Percentiles rank a stretch among this genome's conserved stretches.
These are phyloP conservation scores for Suillus plorans DNA, from an alignment of 768 basidiomycete genomes.

Conservation along the genomic window DNA sequence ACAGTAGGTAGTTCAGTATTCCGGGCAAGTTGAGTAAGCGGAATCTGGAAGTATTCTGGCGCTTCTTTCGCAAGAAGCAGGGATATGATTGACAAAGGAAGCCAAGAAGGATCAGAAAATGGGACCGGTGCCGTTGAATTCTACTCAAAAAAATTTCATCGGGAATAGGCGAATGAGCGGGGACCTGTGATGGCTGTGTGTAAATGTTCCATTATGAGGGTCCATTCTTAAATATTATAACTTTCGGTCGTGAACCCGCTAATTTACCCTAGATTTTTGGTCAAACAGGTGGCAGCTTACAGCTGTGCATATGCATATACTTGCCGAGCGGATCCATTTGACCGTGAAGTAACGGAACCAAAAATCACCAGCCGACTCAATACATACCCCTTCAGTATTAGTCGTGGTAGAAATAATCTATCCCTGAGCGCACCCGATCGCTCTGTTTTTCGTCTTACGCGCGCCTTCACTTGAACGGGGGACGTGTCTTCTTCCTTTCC, in stretches of 20 bases:
- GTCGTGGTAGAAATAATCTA: slow-evolving; percentile 31
- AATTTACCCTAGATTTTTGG: slow-evolving; percentile 10
- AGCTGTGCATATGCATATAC: background rate
- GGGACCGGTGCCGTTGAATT: slow-evolving; percentile 21
- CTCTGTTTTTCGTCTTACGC: slow-evolving; percentile 32
- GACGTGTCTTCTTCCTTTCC: slow-evolving; percentile 18
- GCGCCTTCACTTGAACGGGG: slow-evolving; percentile 16
- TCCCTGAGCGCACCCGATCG: slow-evolving; percentile 24
- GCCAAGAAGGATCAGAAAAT: slow-evolving; percentile 12
- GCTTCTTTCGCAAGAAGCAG: slow-evolving; percentile 13
- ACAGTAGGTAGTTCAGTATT: background rate
- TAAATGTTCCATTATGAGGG: slow-evolving; percentile 20
- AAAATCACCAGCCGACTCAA: slow-evolving; percentile 31
- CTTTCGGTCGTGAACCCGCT: slow-evolving; percentile 17
- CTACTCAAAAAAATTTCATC: slow-evolving; percentile 32
- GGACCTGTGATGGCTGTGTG: slow-evolving; percentile 39
- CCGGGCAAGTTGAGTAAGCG: background rate
- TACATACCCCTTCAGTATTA: slow-evolving; percentile 34
- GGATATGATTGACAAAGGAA: slow-evolving; percentile 8
- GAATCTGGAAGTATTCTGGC: background rate
- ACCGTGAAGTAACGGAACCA: slow-evolving; percentile 27
- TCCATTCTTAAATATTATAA: background rate
- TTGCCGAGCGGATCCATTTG: slow-evolving; percentile 30
- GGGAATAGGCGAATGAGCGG: slow-evolving; percentile 37
- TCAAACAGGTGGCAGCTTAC: slow-evolving; percentile 25